Conservation (phyloP, 208 protist species). For the Porcisia hertigi region DNA sequence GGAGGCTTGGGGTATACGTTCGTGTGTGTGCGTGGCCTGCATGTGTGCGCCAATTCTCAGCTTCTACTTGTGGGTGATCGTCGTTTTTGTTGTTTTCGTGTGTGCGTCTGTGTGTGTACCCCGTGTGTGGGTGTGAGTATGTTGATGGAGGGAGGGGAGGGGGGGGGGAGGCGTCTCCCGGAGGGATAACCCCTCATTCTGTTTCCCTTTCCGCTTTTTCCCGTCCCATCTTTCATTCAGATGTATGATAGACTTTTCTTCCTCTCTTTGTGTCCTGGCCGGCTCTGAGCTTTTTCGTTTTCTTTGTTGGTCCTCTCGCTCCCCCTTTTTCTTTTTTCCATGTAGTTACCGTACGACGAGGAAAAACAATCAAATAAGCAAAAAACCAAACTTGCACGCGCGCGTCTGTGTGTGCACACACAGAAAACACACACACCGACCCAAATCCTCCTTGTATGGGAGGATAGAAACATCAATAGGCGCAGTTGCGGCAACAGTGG, state of each 20-base stretch:
- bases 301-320: neutral
- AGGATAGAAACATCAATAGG: neutral
- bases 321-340: neutral
- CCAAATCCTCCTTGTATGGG: neutral
- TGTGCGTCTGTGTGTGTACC: neutral
- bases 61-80: neutral
- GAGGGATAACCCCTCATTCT: neutral
- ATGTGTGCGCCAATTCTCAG: neutral
- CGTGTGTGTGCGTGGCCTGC: neutral
- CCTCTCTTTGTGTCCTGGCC: neutral
- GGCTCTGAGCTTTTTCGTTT: neutral
- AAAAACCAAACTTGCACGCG: too few relatives aligned
- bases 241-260: conserved; percentile 13
- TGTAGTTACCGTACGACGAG: neutral
- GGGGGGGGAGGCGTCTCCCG: neutral
- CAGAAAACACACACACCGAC: neutral
- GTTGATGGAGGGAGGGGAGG: too few relatives aligned
- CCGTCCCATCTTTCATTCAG: conserved; percentile 2
- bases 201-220: neutral
- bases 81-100: neutral
- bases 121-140: neutral
- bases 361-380: neutral
- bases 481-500: neutral
- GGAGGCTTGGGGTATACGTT: neutral
- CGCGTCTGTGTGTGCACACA: neutral